Evolutionary conservation across 2,329 filamentous ascomycete genomes (phyloP), one percentile per base, ranked within the genome.

Genomic region (Aureobasidium sp.): DNA sequence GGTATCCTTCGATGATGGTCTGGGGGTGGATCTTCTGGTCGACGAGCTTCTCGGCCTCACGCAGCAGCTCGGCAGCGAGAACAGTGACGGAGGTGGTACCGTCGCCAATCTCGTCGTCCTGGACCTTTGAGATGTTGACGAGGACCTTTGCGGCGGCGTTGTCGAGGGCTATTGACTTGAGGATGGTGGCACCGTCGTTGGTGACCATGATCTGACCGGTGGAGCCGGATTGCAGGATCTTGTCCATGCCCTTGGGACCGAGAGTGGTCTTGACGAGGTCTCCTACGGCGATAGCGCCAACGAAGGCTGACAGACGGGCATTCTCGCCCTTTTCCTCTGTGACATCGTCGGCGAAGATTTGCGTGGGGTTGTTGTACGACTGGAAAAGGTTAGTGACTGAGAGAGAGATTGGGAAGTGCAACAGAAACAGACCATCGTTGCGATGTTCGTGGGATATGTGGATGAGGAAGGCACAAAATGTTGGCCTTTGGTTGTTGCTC

Each of bases 11-110:
- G 72, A 99, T 99, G 76, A 99, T 99, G 58, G 94, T 97, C 82
- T 99, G 94, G 57, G 94, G 94, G 77, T 99, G 94, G 70, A 99
- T 97, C 80, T 97, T 97, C 81, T 93, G 91, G 79, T 95, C 90
- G 68, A 99, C 91, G 54, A 99, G 84, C 80, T 96, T 93, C 81
- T 99, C 94, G 52, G 94, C 94, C 78, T 99, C 94, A 66, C 94
- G 88, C 66, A 99, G 82, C 64, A 99, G 84, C 80, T 99, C 94
- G 63, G 94, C 94, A 42, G 94, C 92, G 66, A 99, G 81, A 17
- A 99, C 94, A 47, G 94, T 88, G 62, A 99, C 94, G n/a, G 92
- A 97, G 24, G 94, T 99, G 49, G 94, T 99, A 63, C 94, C 94
- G 74, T 99, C 94, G 72, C 94, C 94, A 27, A 99, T 93, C 76